Conservation (phyloP, 371 early-diverging fungal genomes). For the Parasitella parasitica region DNA sequence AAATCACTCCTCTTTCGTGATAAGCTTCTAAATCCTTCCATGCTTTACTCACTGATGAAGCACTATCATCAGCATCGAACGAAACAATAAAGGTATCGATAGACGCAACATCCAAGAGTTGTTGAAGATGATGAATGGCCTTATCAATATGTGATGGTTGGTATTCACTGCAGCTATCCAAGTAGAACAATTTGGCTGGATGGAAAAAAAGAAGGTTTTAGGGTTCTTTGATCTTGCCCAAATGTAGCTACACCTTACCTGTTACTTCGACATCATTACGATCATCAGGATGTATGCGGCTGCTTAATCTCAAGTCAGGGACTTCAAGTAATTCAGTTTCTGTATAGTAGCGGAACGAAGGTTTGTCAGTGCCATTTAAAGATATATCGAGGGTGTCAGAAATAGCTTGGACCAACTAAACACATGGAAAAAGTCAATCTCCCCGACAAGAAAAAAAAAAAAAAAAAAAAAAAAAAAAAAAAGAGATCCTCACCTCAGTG, state of each 20-base stretch:
- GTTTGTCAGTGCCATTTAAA: slow-evolving; percentile 20
- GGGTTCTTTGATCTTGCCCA: not conserved
- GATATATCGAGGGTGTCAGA: slow-evolving; percentile 49
- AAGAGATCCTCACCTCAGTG: slow-evolving; percentile 41
- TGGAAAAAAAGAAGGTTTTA: not conserved
- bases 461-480: not conserved
- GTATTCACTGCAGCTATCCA: slow-evolving; percentile 17
- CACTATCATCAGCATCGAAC: slow-evolving; percentile 8
- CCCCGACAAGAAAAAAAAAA: not conserved
- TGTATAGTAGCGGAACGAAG: slow-evolving; percentile 33
- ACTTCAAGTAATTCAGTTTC: slow-evolving; percentile 34
- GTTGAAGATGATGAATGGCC: slow-evolving; percentile 40
- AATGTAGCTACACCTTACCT: slow-evolving; percentile 25
- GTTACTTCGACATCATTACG: slow-evolving; percentile 56
- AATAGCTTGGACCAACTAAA: slow-evolving; percentile 49
- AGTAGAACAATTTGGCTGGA: slow-evolving; percentile 52
- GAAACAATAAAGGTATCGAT: slow-evolving; percentile 57
- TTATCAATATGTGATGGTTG: slow-evolving; percentile 30
- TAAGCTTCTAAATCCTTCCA: slow-evolving; percentile 36
- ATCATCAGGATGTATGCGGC: slow-evolving; percentile 42
- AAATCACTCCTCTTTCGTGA: slow-evolving; percentile 17
- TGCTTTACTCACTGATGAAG: slow-evolving; percentile 30
- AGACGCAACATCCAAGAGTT: slow-evolving; percentile 34
- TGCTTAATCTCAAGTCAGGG: slow-evolving; percentile 43
- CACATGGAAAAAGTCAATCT: not conserved